These are phyloP conservation scores for Fraxinus xanthoxyloides DNA, from an alignment of 305 asterid species.

Conservation along the genomic window DNA sequence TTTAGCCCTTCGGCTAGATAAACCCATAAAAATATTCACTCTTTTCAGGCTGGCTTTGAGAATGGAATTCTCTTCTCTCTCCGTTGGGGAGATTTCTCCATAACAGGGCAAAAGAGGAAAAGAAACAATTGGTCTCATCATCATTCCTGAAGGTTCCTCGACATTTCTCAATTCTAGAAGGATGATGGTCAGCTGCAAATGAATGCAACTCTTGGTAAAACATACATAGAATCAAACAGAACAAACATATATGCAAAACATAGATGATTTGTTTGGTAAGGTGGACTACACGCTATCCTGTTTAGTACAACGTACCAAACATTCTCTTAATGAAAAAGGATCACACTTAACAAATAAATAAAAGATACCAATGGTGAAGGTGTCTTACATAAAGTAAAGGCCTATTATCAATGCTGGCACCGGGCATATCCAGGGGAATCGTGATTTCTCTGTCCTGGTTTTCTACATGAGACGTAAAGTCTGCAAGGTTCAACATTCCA, in stretches of 20 bases:
- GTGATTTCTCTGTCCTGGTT: conserved; percentile 32
- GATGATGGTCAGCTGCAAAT: conserved; percentile 39
- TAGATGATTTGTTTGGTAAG: background rate
- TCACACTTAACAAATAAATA: background rate
- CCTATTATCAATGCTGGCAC: background rate
- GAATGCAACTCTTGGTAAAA: background rate
- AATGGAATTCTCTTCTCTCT: conserved; percentile 38
- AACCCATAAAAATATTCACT: conserved; percentile 41
- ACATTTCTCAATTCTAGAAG: conserved; percentile 34
- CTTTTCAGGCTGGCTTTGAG: conserved; percentile 42
- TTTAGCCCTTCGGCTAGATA: conserved; percentile 42
- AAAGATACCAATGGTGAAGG: background rate
- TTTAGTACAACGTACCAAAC: background rate
- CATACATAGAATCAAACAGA: background rate
- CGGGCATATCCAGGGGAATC: conserved; percentile 40
- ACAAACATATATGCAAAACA: background rate
- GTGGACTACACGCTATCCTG: background rate
- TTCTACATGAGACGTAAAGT: conserved; percentile 36
- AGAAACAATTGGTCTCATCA: conserved; percentile 27
- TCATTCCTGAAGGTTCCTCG: conserved; percentile 36
- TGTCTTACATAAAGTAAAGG: conserved; percentile 44
- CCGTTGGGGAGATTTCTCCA: conserved; percentile 39
- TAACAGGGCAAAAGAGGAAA: conserved; percentile 50
- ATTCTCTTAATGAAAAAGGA: background rate
- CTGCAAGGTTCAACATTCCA: conserved; percentile 57